Conservation (phyloP, 2,329 filamentous ascomycete species). For the Juglanconis oblonga region DNA sequence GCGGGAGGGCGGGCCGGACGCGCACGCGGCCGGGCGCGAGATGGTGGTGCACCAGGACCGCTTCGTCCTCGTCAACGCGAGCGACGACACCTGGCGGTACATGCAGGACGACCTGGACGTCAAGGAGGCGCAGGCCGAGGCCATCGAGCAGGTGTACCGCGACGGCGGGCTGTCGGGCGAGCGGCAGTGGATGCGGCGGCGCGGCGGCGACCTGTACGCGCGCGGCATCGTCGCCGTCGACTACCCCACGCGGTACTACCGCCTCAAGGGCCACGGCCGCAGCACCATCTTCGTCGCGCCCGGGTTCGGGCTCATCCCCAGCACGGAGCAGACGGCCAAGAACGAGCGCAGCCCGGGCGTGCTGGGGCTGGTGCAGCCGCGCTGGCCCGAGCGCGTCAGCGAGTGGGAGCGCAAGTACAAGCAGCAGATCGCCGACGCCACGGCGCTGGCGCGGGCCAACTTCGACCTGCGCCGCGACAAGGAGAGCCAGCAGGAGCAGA, state of each 20-base stretch:
- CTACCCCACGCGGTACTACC: constrained; percentile 50
- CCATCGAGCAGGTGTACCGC: constrained; percentile 27
- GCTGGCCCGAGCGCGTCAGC: constrained; percentile 31
- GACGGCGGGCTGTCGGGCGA: constrained; percentile 39
- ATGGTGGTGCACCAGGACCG: constrained; percentile 54
- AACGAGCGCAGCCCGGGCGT: constrained; percentile 35
- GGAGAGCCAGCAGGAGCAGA: neutral
- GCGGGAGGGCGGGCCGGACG: constrained; percentile 49
- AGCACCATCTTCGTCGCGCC: constrained; percentile 53
- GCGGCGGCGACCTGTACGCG: constrained; percentile 30
- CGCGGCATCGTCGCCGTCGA: constrained; percentile 48
- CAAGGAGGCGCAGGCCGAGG: constrained; percentile 38
- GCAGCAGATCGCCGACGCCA: constrained; percentile 13
- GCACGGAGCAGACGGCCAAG: constrained; percentile 41
- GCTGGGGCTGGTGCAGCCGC: constrained; percentile 26
- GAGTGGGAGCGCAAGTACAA: constrained; percentile 29
- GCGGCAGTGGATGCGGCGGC: constrained; percentile 28
- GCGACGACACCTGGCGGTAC: constrained; percentile 46
- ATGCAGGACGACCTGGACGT: constrained; percentile 47
- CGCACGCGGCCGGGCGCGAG: constrained; percentile 46
- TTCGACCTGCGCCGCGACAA: constrained; percentile 13
- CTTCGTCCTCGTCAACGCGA: constrained; percentile 53
- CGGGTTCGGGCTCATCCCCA: constrained; percentile 45
- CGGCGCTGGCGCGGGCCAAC: neutral
- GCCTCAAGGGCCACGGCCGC: constrained; percentile 41